Conservation (phyloP, 2,329 filamentous ascomycete genomes). For the Dendryphion nanum region DNA sequence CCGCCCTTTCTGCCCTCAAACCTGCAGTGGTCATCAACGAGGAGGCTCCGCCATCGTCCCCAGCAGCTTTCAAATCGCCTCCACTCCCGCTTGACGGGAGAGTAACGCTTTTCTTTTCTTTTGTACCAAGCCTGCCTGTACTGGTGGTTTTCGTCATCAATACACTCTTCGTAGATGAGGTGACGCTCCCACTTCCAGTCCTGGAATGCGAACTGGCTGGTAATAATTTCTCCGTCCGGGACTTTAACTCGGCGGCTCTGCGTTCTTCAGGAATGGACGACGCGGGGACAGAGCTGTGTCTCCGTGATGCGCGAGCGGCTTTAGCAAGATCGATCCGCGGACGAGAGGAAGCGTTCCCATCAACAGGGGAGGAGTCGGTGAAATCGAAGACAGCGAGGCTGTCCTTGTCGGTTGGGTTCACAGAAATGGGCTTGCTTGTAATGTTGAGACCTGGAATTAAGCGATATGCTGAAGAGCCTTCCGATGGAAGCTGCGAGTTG, state of each 20-base stretch:
- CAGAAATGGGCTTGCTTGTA: neutral
- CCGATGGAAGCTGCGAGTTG: neutral
- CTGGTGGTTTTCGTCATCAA: conserved; percentile 18
- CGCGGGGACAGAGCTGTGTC: conserved; percentile 34
- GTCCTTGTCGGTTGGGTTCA: conserved; percentile 12
- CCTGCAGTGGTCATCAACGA: conserved; percentile 9
- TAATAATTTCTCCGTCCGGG: conserved; percentile 16
- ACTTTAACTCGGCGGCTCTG: conserved; percentile 8
- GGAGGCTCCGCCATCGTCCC: neutral
- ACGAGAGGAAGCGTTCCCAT: conserved; percentile 13
- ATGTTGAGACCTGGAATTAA: too few species aligned
- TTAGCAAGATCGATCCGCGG: conserved; percentile 29
- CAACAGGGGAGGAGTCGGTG: conserved; percentile 31
- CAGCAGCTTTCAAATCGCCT: conserved; percentile 12
- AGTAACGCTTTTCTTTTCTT: conserved; percentile 14
- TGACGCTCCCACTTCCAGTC: conserved; percentile 26
- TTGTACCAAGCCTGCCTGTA: conserved; percentile 13
- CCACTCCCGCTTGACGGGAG: conserved; percentile 11
- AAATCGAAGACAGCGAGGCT: conserved; percentile 40
- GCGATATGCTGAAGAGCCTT: too few species aligned
- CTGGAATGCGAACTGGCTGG: conserved; percentile 26
- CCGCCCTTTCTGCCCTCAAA: conserved; percentile 34
- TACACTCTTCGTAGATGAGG: too few species aligned
- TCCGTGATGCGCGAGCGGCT: conserved; percentile 23
- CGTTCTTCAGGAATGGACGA: conserved; percentile 9